Percentiles rank a stretch among this genome's conserved stretches.
Conservation (phyloP, 768 basidiomycete species). For the Exidia glandulosa region DNA sequence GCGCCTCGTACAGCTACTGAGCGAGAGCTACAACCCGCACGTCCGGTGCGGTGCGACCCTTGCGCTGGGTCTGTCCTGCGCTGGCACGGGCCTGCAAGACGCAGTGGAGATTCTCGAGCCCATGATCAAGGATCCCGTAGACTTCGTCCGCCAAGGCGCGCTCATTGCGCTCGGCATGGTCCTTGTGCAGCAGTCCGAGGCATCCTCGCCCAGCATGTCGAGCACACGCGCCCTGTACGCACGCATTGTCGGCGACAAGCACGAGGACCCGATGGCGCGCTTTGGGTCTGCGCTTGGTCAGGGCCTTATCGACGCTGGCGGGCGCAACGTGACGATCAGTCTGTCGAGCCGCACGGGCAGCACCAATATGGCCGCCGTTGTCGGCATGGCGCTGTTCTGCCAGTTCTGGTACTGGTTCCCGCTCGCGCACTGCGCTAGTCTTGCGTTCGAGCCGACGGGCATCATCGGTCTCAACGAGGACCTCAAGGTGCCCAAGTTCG, state of each 20-base stretch:
- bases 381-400: constrained; percentile 96
- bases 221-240: constrained; percentile 74
- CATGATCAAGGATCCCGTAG: constrained; percentile 95
- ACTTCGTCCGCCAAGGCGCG: constrained; percentile 97
- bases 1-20: constrained; percentile 88
- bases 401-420: constrained; percentile 99
- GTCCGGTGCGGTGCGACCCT: constrained; percentile 95
- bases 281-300: constrained; percentile 95
- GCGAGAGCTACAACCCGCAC: constrained; percentile 98
- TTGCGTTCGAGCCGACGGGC: constrained; percentile 92
- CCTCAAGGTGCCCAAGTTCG: constrained; percentile 86
- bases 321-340: constrained; percentile 90
- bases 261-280: constrained; percentile 97
- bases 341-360: constrained; percentile 89
- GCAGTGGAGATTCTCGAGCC: constrained; percentile 95
- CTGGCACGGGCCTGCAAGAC: constrained; percentile 92
- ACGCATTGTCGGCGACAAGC: constrained; percentile 90
- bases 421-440: constrained; percentile 80
- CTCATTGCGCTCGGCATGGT: constrained; percentile 95
- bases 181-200: constrained; percentile 91
- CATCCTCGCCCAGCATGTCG: constrained; percentile 71
- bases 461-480: constrained; percentile 85
- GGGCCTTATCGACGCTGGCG: constrained; percentile 95
- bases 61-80: constrained; percentile 93
- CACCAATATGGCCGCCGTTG: constrained; percentile 85